A percentile compares a stretch with the other conserved stretches of the same genome.
Evolutionary conservation across 495 filamentous ascomycete genomes (phyloP).

Genomic region (Cercophora sp.): DNA sequence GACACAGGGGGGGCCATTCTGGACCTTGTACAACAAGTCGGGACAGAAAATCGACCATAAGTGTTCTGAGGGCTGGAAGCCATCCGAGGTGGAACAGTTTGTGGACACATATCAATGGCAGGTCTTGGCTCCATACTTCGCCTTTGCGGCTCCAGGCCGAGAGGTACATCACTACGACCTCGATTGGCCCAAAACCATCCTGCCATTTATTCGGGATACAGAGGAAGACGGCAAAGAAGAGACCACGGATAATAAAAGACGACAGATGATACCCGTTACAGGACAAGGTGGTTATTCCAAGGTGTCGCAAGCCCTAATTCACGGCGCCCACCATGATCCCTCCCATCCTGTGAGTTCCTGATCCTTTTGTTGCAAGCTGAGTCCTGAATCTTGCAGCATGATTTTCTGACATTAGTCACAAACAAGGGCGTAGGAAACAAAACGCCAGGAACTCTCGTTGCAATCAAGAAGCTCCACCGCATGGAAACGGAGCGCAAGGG

Average conservation of each 20-base stretch:
- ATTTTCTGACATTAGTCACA: too few species aligned
- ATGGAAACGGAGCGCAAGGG: not conserved
- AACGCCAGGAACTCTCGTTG: not conserved
- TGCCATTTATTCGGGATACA: not conserved
- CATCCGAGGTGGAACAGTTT: not conserved
- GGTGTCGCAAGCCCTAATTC: too few species aligned
- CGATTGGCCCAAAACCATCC: not conserved
- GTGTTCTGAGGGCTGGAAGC: not conserved
- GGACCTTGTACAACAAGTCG: not conserved
- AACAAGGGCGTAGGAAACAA: conserved; percentile 1
- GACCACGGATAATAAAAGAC: too few species aligned
- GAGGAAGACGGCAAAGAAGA: too few species aligned
- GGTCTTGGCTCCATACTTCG: conserved; percentile 3
- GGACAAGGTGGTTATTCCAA: too few species aligned
- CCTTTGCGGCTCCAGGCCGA: not conserved
- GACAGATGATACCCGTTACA: too few species aligned
- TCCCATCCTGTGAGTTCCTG: too few species aligned
- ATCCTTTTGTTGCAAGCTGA: too few species aligned
- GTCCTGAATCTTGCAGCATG: too few species aligned
- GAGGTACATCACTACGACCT: not conserved
- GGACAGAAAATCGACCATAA: not conserved
- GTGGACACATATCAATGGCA: not conserved
- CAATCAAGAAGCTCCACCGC: not conserved
- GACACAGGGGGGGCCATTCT: not conserved
- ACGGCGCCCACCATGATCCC: too few species aligned